Evolutionary conservation across 2,329 filamentous ascomycete genomes (phyloP).

Genomic region (Cordyceps fumosorosea): DNA sequence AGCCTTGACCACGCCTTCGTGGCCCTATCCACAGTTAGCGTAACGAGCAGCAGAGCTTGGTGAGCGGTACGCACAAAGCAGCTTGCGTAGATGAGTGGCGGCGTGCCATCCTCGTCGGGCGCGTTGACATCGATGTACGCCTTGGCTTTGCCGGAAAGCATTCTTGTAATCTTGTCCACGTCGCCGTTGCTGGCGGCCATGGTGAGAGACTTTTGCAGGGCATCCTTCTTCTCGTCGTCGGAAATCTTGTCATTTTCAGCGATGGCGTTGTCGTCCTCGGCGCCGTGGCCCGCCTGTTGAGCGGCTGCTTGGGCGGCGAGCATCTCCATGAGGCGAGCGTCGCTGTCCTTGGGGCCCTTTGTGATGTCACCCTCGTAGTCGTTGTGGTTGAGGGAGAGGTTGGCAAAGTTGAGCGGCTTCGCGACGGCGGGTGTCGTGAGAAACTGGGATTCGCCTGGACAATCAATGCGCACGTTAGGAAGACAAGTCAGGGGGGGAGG

Average conservation of each 20-base stretch:
- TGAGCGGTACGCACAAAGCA: conserved; percentile 66
- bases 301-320: conserved; percentile 79
- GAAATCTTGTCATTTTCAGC: conserved; percentile 67
- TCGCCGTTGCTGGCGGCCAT: conserved; percentile 98
- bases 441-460: conserved; percentile 86
- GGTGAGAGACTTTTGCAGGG: conserved; percentile 80
- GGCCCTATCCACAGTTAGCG: conserved; percentile 51
- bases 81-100: conserved; percentile 94
- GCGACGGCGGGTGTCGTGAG: conserved; percentile 79
- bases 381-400: conserved; percentile 74
- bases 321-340: conserved; percentile 90
- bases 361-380: conserved; percentile 59
- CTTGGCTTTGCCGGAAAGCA: conserved; percentile 68
- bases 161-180: conserved; percentile 67
- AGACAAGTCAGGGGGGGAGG: conserved; percentile 11
- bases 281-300: conserved; percentile 64
- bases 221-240: conserved; percentile 67
- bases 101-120: conserved; percentile 88
- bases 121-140: conserved; percentile 77
- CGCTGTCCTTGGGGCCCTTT: conserved; percentile 63
- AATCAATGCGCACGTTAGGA: conserved; percentile 19
- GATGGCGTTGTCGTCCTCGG: conserved; percentile 75
- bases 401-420: conserved; percentile 74
- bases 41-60: not conserved
- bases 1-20: conserved; percentile 78